These are phyloP conservation scores for Eimeria falciformis DNA, from an alignment of 169 alveolate species.

Conservation along the genomic window DNA sequence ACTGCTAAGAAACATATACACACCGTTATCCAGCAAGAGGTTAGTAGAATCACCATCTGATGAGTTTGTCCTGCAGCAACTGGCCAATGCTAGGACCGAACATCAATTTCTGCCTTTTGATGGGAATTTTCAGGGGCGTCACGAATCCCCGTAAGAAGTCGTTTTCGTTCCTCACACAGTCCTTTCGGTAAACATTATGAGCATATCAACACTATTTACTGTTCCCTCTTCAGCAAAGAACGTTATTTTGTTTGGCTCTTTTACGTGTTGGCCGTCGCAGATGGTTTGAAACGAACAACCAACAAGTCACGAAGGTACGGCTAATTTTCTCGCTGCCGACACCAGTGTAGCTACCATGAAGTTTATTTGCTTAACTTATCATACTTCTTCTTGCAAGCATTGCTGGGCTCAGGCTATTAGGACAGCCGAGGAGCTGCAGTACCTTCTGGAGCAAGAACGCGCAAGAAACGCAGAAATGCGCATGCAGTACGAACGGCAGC, in stretches of 20 bases:
- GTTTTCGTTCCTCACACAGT: not conserved
- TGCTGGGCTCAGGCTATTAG: slow-evolving; percentile 10
- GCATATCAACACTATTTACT: not conserved
- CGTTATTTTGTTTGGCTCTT: not conserved
- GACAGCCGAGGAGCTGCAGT: slow-evolving; percentile 59
- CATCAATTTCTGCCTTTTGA: not conserved
- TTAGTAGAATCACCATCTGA: no score
- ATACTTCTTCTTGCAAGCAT: not conserved
- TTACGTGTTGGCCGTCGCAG: not conserved
- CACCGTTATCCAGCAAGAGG: no score
- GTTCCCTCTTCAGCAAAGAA: not conserved
- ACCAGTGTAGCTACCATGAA: not conserved
- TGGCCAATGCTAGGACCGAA: slow-evolving; percentile 56
- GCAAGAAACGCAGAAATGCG: slow-evolving; percentile 59
- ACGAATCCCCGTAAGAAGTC: not conserved
- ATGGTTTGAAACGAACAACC: slow-evolving; percentile 20
- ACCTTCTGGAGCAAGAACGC: slow-evolving; percentile 69
- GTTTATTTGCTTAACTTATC: not conserved
- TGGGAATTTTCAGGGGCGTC: not conserved
- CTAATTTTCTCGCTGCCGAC: not conserved
- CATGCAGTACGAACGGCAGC: slow-evolving; percentile 68
- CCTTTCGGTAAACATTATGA: not conserved
- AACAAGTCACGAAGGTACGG: slow-evolving; percentile 50
- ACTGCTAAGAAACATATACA: no score
- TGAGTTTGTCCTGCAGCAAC: no score